These are phyloP conservation scores for Huntiella omanensis DNA, from an alignment of 2,329 filamentous ascomycete genomes.

Conservation along the genomic window DNA sequence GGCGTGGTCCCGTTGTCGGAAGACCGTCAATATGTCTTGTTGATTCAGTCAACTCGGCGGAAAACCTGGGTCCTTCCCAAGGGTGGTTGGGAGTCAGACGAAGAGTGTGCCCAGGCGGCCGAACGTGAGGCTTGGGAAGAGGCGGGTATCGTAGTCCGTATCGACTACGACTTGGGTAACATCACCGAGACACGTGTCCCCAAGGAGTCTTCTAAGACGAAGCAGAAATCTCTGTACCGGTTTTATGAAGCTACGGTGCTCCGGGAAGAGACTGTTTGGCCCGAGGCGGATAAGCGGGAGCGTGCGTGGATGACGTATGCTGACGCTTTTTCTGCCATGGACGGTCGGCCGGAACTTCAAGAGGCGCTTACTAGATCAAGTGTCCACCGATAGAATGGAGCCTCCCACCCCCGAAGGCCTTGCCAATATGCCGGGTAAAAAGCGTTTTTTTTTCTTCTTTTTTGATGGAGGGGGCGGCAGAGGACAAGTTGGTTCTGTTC, in stretches of 20 bases:
- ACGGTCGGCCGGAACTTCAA: conserved; percentile 65
- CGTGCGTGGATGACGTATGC: conserved; percentile 77
- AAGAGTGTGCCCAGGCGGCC: conserved; percentile 70
- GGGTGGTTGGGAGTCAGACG: conserved; percentile 92
- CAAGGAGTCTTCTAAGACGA: conserved; percentile 48
- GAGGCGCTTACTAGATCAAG: conserved; percentile 73
- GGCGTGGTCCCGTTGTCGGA: conserved; percentile 77
- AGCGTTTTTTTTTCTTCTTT: conserved; percentile 2
- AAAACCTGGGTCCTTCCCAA: conserved; percentile 95
- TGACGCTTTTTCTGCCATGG: conserved; percentile 61
- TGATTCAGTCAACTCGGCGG: conserved; percentile 82
- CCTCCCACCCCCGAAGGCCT: not conserved
- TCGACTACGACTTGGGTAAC: conserved; percentile 69
- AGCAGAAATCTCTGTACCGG: conserved; percentile 46
- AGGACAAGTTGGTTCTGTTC: not conserved
- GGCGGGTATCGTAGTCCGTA: conserved; percentile 72
- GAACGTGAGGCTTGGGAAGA: conserved; percentile 94
- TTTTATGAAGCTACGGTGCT: conserved; percentile 82
- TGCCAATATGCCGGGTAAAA: conserved; percentile 2
- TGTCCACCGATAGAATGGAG: conserved; percentile 27
- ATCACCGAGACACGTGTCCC: conserved; percentile 72
- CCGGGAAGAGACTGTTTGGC: conserved; percentile 74
- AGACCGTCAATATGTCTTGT: conserved; percentile 72
- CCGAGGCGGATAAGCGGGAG: conserved; percentile 79
- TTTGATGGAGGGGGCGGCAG: not conserved